Evolutionary conservation across 768 basidiomycete genomes (phyloP).

Genomic region (Lentinula sp.): DNA sequence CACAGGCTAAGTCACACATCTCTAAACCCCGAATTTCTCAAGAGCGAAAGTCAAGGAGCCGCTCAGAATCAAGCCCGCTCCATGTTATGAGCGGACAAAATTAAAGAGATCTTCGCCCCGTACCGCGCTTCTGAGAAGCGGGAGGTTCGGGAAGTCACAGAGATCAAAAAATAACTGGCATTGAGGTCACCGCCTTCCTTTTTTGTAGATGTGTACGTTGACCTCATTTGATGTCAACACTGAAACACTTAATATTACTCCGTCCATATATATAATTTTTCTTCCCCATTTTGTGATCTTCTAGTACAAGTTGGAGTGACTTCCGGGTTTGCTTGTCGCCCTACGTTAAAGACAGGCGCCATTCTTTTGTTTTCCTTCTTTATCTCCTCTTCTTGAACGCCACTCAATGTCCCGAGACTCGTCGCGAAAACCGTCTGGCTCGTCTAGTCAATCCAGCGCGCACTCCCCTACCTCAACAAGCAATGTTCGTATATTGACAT

Average conservation of each 20-base stretch:
- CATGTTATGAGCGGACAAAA: not conserved
- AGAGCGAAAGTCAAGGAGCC: not conserved
- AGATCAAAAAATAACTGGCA: not conserved
- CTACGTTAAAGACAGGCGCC: slow-evolving; percentile 14
- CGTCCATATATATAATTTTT: slow-evolving; percentile 6
- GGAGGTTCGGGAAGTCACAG: not conserved
- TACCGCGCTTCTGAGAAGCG: not conserved
- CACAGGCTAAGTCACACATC: no score
- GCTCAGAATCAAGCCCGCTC: not conserved
- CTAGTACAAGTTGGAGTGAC: slow-evolving; percentile 5
- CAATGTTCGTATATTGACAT: slow-evolving; percentile 35
- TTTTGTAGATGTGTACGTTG: not conserved
- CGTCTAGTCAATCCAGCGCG: slow-evolving; percentile 57
- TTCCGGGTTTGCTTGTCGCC: slow-evolving; percentile 8
- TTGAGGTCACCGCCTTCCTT: slow-evolving; percentile 3
- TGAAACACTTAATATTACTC: slow-evolving; percentile 6
- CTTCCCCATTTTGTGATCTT: slow-evolving; percentile 1
- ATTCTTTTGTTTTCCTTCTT: slow-evolving; percentile 17
- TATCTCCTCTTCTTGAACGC: not conserved
- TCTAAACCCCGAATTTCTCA: no score
- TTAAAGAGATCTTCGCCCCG: not conserved
- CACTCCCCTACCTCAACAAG: slow-evolving; percentile 61
- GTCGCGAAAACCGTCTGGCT: slow-evolving; percentile 64
- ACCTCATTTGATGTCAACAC: not conserved
- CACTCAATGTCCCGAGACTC: slow-evolving; percentile 36